Conservation (phyloP, 108 stramenopile genomes). For the Stephanodiscus minutulus region DNA sequence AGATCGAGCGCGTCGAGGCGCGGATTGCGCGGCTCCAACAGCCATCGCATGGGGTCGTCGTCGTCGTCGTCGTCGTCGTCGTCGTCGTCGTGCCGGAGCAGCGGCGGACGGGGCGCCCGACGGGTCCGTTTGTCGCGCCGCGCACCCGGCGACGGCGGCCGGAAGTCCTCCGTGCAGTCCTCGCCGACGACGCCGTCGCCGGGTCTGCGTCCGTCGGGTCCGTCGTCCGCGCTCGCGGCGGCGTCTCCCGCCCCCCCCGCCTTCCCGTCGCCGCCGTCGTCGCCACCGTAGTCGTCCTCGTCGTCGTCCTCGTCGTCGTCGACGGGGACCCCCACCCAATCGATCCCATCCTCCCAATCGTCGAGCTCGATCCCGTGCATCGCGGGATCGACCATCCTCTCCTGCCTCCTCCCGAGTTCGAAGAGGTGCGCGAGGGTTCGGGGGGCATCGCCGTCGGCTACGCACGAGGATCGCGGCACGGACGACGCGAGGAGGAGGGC, state of each 20-base stretch:
- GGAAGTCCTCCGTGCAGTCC: constrained; percentile 16
- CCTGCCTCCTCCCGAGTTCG: constrained; percentile 45
- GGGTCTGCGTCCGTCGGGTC: too few species aligned
- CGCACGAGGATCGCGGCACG: constrained; percentile 1
- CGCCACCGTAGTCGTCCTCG: constrained; percentile 7
- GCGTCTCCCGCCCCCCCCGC: constrained; percentile 6
- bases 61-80: background rate
- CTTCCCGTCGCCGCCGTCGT: background rate
- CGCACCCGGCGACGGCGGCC: constrained; percentile 33
- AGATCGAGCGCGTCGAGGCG: constrained; percentile 76
- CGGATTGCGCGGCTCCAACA: constrained; percentile 70
- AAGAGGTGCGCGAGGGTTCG: constrained; percentile 33
- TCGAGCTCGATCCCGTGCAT: constrained; percentile 78
- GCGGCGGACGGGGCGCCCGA: constrained; percentile 1
- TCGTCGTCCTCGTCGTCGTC: constrained; percentile 18
- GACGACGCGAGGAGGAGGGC: background rate
- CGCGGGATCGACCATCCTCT: constrained; percentile 35
- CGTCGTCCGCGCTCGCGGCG: constrained; percentile 8
- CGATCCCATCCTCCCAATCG: constrained; percentile 83
- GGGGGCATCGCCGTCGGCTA: constrained; percentile 32
- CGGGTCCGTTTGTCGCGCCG: constrained; percentile 29
- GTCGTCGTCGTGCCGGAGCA: too few species aligned
- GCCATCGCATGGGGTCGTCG: constrained; percentile 37
- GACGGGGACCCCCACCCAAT: constrained; percentile 72
- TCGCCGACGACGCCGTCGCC: background rate